Evolutionary conservation across 345 rosid genomes (phyloP), one percentile per base, ranked within the genome.

Genomic region (Pseudoturritis turrita): DNA sequence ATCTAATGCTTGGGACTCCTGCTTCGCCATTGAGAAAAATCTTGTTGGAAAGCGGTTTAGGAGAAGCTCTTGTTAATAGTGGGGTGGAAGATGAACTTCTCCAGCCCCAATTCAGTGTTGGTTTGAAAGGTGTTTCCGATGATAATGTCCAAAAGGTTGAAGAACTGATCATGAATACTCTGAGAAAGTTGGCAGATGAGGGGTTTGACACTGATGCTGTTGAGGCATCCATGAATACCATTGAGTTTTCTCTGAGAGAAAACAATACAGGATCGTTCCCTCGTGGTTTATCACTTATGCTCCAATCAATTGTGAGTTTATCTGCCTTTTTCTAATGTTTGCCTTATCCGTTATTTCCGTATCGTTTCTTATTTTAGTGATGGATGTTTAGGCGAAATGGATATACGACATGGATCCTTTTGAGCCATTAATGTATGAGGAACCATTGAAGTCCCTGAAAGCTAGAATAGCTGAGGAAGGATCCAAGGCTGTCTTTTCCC

Each of bases 341-440:
- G 6, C 0, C 54, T 29, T 49, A 29, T 29, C 13, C 12, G 6
- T 41, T 59, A 21, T 33, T 3, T 71, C 5, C 51, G 49, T 65
- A 65, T 19, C 3, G 6, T 46, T 36, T 28, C 59, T 73, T 35
- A 73, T 64, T 35, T 13, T 23, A 14, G 2, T 67, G 40, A 68
- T 73, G 73, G 72, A 18, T 75, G 52, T 69, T 64, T 64, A 91
- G 97, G 88, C 93, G 35, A 95, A 95, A 82, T 89, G 99, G 99
- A 95, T 95, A 82, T 95, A 95, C 81, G 99, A 91, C 77, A 81
- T 86, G 96, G 84, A 91, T 86, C 99, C 99, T 69, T 89, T 95
- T 79, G 91, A 88, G 80, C 99, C 99, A 49, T 79, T 95, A 58
- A 95, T 87, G 75, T 95, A 91, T 70, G 90, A 89, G 80, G 81